phyloP scores from a whole-genome alignment of 1,139 yeast genomes.

The Barnettozyma hawaiiensis region DNA sequence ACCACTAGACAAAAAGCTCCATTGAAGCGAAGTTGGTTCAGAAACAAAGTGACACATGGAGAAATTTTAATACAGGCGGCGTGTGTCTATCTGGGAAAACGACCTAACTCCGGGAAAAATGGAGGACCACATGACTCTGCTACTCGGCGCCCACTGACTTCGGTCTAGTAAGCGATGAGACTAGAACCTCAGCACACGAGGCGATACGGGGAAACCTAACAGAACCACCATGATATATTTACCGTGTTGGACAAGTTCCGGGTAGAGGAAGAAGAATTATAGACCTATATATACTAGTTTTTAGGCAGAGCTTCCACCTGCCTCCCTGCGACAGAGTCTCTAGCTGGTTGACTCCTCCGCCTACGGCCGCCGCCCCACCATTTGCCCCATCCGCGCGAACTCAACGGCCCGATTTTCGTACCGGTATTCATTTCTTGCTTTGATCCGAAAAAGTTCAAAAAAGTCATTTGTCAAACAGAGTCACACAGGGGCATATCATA shows the following conservation, averaged over 20 bases:
- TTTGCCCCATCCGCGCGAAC: not conserved
- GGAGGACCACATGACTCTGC: not conserved
- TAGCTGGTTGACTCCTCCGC: too few relatives aligned
- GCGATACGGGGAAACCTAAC: too few relatives aligned
- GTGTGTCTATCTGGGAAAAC: too few relatives aligned
- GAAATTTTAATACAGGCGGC: too few relatives aligned
- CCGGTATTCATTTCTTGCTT: constrained; percentile 1
- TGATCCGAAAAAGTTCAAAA: constrained; percentile 1
- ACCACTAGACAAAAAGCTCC: too few relatives aligned
- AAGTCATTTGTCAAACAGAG: constrained; percentile 1
- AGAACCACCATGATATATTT: too few relatives aligned
- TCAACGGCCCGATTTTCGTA: not conserved
- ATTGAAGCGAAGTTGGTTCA: not conserved
- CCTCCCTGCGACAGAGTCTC: too few relatives aligned
- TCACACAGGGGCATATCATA: not conserved
- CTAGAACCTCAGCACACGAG: too few relatives aligned
- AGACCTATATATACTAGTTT: too few relatives aligned
- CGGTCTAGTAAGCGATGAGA: not conserved
- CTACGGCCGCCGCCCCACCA: constrained; percentile 5
- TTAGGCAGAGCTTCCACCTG: not conserved
- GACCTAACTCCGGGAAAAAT: constrained; percentile 1
- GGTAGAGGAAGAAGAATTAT: not conserved
- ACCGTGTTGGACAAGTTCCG: not conserved
- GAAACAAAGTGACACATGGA: not conserved
- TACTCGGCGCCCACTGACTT: too few relatives aligned